Conservation (phyloP, 192 early-diverging fungal species). For the Chytriomyces sp. region DNA sequence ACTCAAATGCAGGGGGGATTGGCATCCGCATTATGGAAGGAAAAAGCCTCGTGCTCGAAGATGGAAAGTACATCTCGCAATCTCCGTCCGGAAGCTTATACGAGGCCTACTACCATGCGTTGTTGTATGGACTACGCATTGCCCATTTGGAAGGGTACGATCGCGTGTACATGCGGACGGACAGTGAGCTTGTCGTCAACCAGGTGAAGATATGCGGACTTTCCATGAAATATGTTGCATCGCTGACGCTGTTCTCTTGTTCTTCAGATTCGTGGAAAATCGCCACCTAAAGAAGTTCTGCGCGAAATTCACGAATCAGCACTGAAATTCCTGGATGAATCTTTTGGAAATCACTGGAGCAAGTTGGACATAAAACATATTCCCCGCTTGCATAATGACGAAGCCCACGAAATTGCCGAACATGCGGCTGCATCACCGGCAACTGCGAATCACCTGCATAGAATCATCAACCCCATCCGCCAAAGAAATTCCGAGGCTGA, state of each 20-base stretch:
- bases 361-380: conserved; percentile 3
- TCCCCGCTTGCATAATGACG: neutral
- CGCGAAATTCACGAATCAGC: conserved; percentile 1
- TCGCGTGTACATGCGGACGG: conserved; percentile 7
- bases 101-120: conserved; percentile 9
- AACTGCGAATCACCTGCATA: neutral
- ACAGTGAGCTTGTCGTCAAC: conserved; percentile 3
- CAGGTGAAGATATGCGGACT: neutral
- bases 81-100: neutral
- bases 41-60: neutral
- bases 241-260: neutral
- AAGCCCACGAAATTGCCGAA: neutral
- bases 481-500: conserved; percentile 14
- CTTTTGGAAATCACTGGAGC: conserved; percentile 20
- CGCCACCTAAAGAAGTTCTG: neutral
- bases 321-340: conserved; percentile 3
- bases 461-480: conserved; percentile 5
- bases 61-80: neutral
- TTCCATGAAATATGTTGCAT: neutral
- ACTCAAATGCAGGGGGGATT: neutral
- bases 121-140: neutral
- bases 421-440: neutral
- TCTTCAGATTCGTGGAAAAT: neutral
- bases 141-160: conserved; percentile 15
- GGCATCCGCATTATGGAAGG: conserved; percentile 13